phyloP scores from a whole-genome alignment of 768 basidiomycete genomes.

The Naematelia encephala region DNA sequence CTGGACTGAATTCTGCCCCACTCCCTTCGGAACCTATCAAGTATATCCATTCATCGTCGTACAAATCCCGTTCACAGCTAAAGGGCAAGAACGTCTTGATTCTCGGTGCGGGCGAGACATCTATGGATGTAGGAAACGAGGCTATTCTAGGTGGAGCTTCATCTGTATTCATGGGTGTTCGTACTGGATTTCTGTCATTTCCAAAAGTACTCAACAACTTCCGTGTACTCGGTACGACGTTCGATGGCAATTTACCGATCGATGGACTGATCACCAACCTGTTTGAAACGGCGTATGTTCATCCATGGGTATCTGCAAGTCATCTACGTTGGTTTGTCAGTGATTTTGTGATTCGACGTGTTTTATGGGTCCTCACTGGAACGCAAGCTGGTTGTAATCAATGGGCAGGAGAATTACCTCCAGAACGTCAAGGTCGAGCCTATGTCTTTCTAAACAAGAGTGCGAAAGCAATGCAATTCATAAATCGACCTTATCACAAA shows the following conservation, averaged over 20 bases:
- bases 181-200: constrained; percentile 61
- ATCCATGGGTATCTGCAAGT: constrained; percentile 61
- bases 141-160: constrained; percentile 56
- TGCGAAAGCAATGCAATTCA: constrained; percentile 59
- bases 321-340: constrained; percentile 61
- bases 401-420: constrained; percentile 62
- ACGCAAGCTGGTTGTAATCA: constrained; percentile 60
- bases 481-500: constrained; percentile 60
- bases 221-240: constrained; percentile 55
- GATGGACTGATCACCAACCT: constrained; percentile 60
- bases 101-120: constrained; percentile 63
- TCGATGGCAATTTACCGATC: constrained; percentile 53
- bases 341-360: constrained; percentile 61
- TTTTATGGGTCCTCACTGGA: constrained; percentile 64
- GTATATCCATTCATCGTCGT: constrained; percentile 57
- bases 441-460: constrained; percentile 65
- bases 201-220: constrained; percentile 65
- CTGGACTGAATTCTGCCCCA: constrained; percentile 55
- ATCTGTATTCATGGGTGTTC: constrained; percentile 58
- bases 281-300: constrained; percentile 56
- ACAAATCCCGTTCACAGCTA: constrained; percentile 57
- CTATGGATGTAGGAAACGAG: constrained; percentile 59
- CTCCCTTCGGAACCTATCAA: constrained; percentile 37
- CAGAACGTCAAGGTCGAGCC: constrained; percentile 59
- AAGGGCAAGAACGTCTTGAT: constrained; percentile 57